Evolutionary conservation across 2,329 filamentous ascomycete genomes (phyloP), one percentile per base, ranked within the genome.

Genomic region (Diaporthe citriasiana): DNA sequence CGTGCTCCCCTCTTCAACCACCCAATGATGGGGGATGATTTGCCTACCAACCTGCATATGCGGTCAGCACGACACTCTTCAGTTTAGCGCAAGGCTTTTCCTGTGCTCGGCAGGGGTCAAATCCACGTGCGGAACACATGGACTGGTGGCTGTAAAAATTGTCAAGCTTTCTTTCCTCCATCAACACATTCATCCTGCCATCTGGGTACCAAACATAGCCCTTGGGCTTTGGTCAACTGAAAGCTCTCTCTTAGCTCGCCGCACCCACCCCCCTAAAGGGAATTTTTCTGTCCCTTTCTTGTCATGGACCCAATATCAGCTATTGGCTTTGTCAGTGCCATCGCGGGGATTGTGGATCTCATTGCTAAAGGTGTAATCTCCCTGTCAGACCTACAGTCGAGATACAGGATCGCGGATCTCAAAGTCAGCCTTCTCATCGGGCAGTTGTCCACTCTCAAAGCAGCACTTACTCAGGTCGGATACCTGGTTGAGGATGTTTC

Each of bases 231-330:
- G 9, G 9, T 35, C 33, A 35, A 35, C 9, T 35, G 33, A 35
- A 9, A 9, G 4, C 33, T 35, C 33, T 35, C 9, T 4, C 33
- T 35, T 35, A 4, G 5, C 33, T 35, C 33, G 33, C 33, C 33
- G 33, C 33, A 4, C 9, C 33, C 33, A n/a, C n/a, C n/a, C n/a
- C n/a, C n/a, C n/a, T n/a, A n/a, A n/a, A n/a, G n/a, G n/a, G n/a
- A n/a, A n/a, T n/a, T n/a, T n/a, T 38, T 12, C 45, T 50, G 22
- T 22, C 47, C n/a, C 10, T 3, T 25, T n/a, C n/a, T 47, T 15
- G 19, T 1, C n/a, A 70, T 70, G 51, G 68, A 70, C 9, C 51
- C 68, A 6, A 17, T 70, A 40, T 70, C 51, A 33, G 38, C 51
- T 30, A 17, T 70, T 38, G 22, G 53, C 35, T 27, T 56, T 27